Evolutionary conservation across 371 early-diverging fungal species (phyloP), one percentile per base, ranked within the genome.

Genomic region (Umbelopsis sp.): DNA sequence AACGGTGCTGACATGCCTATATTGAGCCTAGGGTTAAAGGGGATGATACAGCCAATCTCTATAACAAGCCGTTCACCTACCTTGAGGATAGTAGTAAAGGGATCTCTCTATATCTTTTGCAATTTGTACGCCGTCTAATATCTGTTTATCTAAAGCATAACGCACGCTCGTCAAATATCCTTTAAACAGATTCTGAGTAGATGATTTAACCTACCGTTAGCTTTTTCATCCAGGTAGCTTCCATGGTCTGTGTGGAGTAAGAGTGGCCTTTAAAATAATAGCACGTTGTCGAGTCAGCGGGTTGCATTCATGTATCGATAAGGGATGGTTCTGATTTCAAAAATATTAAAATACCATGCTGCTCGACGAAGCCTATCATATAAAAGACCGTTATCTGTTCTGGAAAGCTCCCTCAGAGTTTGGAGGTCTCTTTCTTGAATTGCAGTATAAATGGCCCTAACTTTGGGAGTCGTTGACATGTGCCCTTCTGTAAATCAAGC

Each of bases 181-280:
- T 20, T 3, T 5, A 10, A 29, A 22, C 22, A 25, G 29, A 18
- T 16, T 20, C 12, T 16, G 14, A 20, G 44, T 0, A 22, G 9
- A 22, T 16, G n/a, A 20, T 11, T 16, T 29, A 16, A 16, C 64
- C 65, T 77, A 81, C 84, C 82, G 53, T 77, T 80, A 35, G 82
- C 82, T 69, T 82, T 80, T 57, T 84, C 84, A 50, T 78, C 78
- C 12, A 84, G 63, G 70, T 82, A 84, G 50, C 73, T 73, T 35
- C 84, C 84, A 71, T 84, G 76, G 44, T 81, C 79, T n/a, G 84
- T 82, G 66, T 79, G 84, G 45, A 84, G 51, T 65, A 84, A 70
- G n/a, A 81, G 74, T 20, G 84, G 84, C 84, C 84, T 84, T 37
- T 20, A 41, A 10, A 20, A 46, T 50, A 52, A 14, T 18, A 20